Evolutionary conservation across 345 rosid species (phyloP), one percentile per base, ranked within the genome.

Genomic region (Dipteronia sinensis): DNA sequence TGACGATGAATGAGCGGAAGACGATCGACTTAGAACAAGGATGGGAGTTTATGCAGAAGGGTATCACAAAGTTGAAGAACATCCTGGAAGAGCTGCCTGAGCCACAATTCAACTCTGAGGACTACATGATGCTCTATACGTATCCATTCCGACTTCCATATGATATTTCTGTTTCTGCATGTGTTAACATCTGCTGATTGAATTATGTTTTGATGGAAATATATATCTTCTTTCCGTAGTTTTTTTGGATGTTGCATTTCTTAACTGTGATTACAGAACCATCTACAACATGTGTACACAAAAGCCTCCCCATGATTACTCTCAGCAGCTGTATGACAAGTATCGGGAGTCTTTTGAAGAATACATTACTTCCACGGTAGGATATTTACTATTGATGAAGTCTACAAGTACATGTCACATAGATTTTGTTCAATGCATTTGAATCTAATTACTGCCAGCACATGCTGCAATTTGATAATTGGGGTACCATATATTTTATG

Each of bases 201-300:
- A 42, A 67, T 16, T 31, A 22, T 22, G 2, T 62, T 72, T 82
- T 16, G 22, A 10, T 47, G 17, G 16, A 65, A 40, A 1, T 29
- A 29, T 29, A 29, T 29, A 34, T 34, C 1, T 34, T 13, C 12
- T 47, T 59, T 66, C 46, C 9, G 12, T 15, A 3, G 1, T 20
- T 29, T 29, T 66, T 27, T 23, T 38, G 42, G 23, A 13, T 5
- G n/a, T 1, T 77, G 64, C 38, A 47, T 72, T 44, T 72, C 68
- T 74, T 82, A 69, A 22, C 51, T 69, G 4, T 78, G 25, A 25
- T 46, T 23, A 44, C 86, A 92, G 97, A 34, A 89, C 89, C 19
- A 86, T 92, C 73, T 92, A 90, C 73, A 88, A 90, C 65, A 89
- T 92, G 94, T 92, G 96, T 31, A 86, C 91, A 1, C 92, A 92